Percentiles rank a stretch among this genome's conserved stretches.
Conservation (phyloP, 768 basidiomycete genomes). For the Kwoniella europaea region DNA sequence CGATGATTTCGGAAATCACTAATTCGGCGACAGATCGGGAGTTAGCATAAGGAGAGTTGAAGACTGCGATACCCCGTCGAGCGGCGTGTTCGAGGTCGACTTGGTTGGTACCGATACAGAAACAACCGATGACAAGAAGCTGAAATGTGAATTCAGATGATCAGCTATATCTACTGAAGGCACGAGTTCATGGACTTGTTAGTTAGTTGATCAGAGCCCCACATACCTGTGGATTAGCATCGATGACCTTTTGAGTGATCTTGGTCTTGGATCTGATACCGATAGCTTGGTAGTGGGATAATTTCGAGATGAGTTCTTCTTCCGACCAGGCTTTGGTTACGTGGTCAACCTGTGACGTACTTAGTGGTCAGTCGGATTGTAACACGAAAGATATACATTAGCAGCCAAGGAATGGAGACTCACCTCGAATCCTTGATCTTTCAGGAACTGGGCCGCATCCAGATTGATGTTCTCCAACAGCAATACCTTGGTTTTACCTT, state of each 20-base stretch:
- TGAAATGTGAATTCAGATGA: constrained; percentile 55
- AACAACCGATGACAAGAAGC: constrained; percentile 96
- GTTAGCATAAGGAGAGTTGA: constrained; percentile 95
- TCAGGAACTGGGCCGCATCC: constrained; percentile 81
- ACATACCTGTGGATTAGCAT: constrained; percentile 80
- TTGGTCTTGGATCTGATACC: constrained; percentile 98
- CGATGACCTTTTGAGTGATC: constrained; percentile 86
- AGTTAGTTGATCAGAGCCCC: too few relatives aligned
- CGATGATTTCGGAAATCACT: constrained; percentile 90
- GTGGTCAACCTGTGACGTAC: constrained; percentile 74
- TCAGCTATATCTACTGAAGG: too few relatives aligned
- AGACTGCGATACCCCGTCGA: constrained; percentile 90
- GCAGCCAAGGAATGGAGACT: background rate
- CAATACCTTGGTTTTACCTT: constrained; percentile 77
- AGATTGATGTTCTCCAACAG: constrained; percentile 94
- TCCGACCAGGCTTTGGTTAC: constrained; percentile 83
- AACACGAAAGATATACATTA: too few relatives aligned
- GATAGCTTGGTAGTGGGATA: constrained; percentile 87
- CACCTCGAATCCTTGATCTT: constrained; percentile 73
- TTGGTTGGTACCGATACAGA: constrained; percentile 99
- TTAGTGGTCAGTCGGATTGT: background rate
- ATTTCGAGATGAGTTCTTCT: constrained; percentile 78
- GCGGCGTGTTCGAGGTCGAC: constrained; percentile 86
- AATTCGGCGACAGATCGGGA: constrained; percentile 98
- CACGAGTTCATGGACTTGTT: too few relatives aligned